Percentiles rank a stretch among this genome's conserved stretches.
phyloP scores from a whole-genome alignment of 768 basidiomycete genomes.

The Harrya chromipes region DNA sequence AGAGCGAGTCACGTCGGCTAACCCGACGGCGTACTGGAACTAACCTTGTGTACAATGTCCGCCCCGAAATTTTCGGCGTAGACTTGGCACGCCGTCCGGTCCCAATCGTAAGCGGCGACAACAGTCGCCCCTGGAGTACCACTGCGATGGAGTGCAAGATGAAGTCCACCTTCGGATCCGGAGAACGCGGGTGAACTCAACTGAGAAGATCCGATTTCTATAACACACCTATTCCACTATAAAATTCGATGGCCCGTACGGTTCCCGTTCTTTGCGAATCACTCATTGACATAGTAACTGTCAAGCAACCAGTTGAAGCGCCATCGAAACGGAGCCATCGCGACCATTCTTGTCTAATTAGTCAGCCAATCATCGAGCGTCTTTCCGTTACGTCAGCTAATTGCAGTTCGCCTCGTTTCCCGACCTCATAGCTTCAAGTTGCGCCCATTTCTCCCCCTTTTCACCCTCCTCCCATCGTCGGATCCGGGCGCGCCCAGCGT shows the following conservation, averaged over 20 bases:
- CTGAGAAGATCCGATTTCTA: neutral
- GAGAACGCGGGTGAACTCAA: neutral
- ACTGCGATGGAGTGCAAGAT: constrained; percentile 60
- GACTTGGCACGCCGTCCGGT: constrained; percentile 67
- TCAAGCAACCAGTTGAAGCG: too few species aligned
- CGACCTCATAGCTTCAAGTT: neutral
- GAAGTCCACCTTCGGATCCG: constrained; percentile 59
- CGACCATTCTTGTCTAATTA: neutral
- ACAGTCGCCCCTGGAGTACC: constrained; percentile 41
- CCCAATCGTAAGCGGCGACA: constrained; percentile 80
- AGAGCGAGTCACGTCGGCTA: neutral
- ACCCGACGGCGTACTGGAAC: neutral
- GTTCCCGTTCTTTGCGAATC: constrained; percentile 8
- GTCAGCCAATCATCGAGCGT: constrained; percentile 6
- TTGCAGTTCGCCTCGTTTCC: constrained; percentile 17
- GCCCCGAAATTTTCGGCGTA: constrained; percentile 60
- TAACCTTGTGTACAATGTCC: constrained; percentile 40
- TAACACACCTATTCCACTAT: constrained; percentile 71
- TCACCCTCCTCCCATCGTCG: constrained; percentile 2
- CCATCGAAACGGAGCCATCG: too few species aligned
- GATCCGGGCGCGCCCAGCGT: neutral
- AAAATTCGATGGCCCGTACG: constrained; percentile 56
- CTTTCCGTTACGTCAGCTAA: constrained; percentile 19
- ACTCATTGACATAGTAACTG: neutral
- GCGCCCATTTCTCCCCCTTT: constrained; percentile 5